phyloP scores from a whole-genome alignment of 2,329 filamentous ascomycete genomes.

The Cladosporium sp. region DNA sequence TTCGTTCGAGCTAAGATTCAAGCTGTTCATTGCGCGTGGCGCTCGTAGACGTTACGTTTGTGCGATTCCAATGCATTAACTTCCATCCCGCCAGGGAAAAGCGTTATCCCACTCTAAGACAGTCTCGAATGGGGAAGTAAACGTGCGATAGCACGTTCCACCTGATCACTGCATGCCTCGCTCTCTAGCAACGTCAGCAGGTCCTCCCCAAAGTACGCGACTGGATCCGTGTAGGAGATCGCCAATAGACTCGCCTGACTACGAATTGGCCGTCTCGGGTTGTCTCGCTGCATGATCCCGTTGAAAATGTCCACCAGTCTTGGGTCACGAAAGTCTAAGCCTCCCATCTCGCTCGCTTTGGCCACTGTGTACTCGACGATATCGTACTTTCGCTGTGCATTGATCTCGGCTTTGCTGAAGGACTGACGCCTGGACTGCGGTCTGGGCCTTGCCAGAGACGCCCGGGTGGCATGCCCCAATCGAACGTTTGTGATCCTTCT shows the following conservation, averaged over 20 bases:
- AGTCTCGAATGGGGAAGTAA: background rate
- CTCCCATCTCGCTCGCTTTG: background rate
- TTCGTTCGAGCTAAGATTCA: background rate
- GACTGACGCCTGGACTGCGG: background rate
- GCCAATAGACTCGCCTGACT: background rate
- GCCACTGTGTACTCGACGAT: background rate
- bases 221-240: background rate
- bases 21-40: background rate
- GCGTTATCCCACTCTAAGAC: background rate
- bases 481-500: background rate
- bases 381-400: background rate
- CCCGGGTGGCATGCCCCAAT: background rate
- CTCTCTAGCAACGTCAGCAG: background rate
- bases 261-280: background rate
- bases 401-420: background rate
- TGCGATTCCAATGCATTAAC: background rate
- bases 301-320: background rate
- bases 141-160: background rate
- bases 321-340: background rate
- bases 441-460: background rate
- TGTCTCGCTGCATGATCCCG: background rate
- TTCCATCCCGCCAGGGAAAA: background rate
- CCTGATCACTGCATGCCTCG: background rate
- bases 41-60: too few relatives aligned
- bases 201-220: background rate